Evolutionary conservation across 2,329 filamentous ascomycete species (phyloP).

Genomic region (Pseudocercospora musae): DNA sequence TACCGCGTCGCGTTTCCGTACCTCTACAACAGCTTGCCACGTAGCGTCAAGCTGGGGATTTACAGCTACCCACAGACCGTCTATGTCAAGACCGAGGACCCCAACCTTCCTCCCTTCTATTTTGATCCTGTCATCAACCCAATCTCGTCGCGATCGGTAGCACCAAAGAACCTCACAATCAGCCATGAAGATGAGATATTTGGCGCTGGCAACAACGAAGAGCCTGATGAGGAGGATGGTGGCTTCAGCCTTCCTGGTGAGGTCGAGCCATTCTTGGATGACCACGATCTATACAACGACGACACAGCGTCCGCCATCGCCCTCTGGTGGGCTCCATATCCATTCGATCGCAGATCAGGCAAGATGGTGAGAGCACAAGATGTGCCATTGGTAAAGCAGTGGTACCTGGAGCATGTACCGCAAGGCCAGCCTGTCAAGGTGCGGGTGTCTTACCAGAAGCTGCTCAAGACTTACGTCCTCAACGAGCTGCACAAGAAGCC

Average conservation of each 20-base stretch:
- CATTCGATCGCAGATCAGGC: constrained; percentile 90
- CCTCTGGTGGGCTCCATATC: constrained; percentile 97
- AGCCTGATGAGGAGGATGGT: constrained; percentile 57
- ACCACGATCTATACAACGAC: constrained; percentile 82
- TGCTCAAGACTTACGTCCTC: constrained; percentile 91
- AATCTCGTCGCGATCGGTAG: constrained; percentile 90
- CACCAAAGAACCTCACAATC: constrained; percentile 86
- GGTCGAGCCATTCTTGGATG: constrained; percentile 81
- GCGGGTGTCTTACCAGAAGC: constrained; percentile 94
- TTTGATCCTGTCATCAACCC: constrained; percentile 98
- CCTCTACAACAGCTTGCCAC: constrained; percentile 91
- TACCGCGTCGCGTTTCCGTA: constrained; percentile 93
- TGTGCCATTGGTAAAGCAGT: constrained; percentile 94
- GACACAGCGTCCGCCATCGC: constrained; percentile 90
- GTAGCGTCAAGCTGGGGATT: constrained; percentile 90
- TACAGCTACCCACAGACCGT: constrained; percentile 92
- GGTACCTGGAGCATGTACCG: constrained; percentile 95
- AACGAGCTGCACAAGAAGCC: constrained; percentile 96
- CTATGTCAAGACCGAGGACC: constrained; percentile 82
- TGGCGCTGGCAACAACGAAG: constrained; percentile 74
- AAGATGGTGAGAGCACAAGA: constrained; percentile 97
- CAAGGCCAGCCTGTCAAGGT: constrained; percentile 92
- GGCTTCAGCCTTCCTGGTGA: constrained; percentile 74
- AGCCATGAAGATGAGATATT: constrained; percentile 95
- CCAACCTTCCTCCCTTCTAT: constrained; percentile 89